Evolutionary conservation across 768 basidiomycete species (phyloP), one percentile per base, ranked within the genome.

Genomic region (Tulasnella calospora): DNA sequence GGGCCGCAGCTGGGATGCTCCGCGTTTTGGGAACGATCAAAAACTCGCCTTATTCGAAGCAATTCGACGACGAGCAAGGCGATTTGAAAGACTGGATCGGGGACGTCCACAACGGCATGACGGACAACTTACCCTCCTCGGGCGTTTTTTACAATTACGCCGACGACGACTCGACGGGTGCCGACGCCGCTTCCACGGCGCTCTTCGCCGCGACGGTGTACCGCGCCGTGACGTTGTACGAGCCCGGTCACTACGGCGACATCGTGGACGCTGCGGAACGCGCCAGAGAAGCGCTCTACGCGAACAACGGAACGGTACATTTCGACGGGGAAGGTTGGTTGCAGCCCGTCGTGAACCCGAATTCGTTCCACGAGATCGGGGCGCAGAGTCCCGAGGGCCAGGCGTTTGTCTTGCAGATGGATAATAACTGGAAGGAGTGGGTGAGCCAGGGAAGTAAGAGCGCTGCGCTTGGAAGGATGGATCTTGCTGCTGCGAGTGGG

Each of bases 1-100:
- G 84, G 84, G 84, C 83, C 0, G 82, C 83, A 1, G 80, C 79
- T 5, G 84, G 84, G 3, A 82, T 84, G 79, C 57, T 81, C 0
- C 79, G 84, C 13, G 83, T 83, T 1, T 55, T 80, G 0, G 83
- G 82, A 3, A 85, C 83, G 13, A 80, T 84, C 35, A 71, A 80
- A 30, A 77, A 82, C 73, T 80, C 80, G 13, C 41, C 76, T n/a
- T 83, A 79, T 72, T 71, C 78, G 0, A 74, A 69, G 19, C 13
- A 38, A 17, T n/a, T 79, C 80, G 35, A 67, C 57, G 0, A 19
- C 61, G 13, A 80, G 83, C 70, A 80, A 27, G 55, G 30, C 0
- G 80, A 84, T 38, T 79, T 84, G n/a, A 40, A 73, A 19, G 23
- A 30, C 5, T 84, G 84, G 84, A 81, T 81, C 15, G 71, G 73